Conservation (phyloP, 2,329 filamentous ascomycete genomes). For the Fusarium oligoseptatum region DNA sequence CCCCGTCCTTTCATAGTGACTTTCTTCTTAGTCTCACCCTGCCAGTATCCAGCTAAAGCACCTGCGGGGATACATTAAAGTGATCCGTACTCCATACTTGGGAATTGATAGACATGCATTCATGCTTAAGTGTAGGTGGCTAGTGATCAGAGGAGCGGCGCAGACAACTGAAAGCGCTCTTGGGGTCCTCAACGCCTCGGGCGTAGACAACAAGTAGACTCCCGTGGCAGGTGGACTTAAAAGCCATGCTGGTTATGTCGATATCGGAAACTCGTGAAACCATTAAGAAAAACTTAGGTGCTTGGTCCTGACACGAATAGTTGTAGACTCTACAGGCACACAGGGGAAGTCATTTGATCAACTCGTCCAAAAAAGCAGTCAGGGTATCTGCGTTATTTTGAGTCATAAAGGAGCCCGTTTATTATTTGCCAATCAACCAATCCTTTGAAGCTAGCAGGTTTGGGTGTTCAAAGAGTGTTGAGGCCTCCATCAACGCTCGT, state of each 20-base stretch:
- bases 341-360: conserved; percentile 63
- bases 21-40: conserved; percentile 44
- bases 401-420: conserved; percentile 38
- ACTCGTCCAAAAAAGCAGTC: conserved; percentile 66
- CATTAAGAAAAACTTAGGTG: conserved; percentile 85
- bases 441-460: conserved; percentile 45
- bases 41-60: conserved; percentile 32
- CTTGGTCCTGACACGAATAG: conserved; percentile 46
- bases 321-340: conserved; percentile 54
- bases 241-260: conserved; percentile 72
- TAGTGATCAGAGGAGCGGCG: conserved; percentile 80
- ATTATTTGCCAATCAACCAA: conserved; percentile 48
- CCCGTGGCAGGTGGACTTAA: neutral
- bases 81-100: too few species aligned
- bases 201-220: conserved; percentile 77
- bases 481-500: conserved; percentile 50
- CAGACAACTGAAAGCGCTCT: conserved; percentile 74
- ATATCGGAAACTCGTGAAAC: conserved; percentile 84
- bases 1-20: conserved; percentile 43
- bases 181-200: conserved; percentile 71
- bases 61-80: too few species aligned
- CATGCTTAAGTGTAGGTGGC: conserved; percentile 81
- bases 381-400: conserved; percentile 60
- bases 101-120: conserved; percentile 76
- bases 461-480: conserved; percentile 46